These are phyloP conservation scores for Trapa incisa DNA, from an alignment of 345 rosid genomes.

Conservation along the genomic window DNA sequence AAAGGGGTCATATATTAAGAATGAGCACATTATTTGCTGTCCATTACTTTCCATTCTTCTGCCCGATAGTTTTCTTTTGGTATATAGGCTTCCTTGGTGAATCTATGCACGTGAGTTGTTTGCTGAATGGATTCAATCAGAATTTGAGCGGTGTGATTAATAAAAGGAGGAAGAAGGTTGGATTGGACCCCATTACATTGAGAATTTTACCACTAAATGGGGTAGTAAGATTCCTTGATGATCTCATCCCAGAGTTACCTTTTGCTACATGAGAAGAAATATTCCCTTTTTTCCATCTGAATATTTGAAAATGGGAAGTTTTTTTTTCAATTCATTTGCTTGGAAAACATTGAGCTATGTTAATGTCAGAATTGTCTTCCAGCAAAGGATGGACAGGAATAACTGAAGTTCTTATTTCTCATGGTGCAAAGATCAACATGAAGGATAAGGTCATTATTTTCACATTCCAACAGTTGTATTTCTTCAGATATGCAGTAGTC, in stretches of 20 bases:
- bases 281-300: not conserved
- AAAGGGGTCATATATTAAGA: too few species aligned
- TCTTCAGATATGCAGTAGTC: not conserved
- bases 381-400: conserved; percentile 76
- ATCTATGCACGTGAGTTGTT: not conserved
- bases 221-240: not conserved
- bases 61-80: not conserved
- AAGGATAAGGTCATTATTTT: conserved; percentile 60
- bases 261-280: not conserved
- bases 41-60: not conserved
- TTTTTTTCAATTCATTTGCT: not conserved
- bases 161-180: conserved; percentile 84
- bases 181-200: conserved; percentile 82
- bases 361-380: conserved; percentile 10
- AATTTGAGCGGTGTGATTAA: conserved; percentile 36
- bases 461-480: not conserved
- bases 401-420: conserved; percentile 53
- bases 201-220: not conserved
- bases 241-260: not conserved
- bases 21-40: not conserved
- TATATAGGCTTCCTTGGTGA: not conserved
- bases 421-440: conserved; percentile 48
- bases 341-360: not conserved
- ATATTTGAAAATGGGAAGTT: not conserved
- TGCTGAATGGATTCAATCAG: conserved; percentile 30